These are phyloP conservation scores for Saturnispora mendoncae DNA, from an alignment of 805 yeast species.

Conservation along the genomic window DNA sequence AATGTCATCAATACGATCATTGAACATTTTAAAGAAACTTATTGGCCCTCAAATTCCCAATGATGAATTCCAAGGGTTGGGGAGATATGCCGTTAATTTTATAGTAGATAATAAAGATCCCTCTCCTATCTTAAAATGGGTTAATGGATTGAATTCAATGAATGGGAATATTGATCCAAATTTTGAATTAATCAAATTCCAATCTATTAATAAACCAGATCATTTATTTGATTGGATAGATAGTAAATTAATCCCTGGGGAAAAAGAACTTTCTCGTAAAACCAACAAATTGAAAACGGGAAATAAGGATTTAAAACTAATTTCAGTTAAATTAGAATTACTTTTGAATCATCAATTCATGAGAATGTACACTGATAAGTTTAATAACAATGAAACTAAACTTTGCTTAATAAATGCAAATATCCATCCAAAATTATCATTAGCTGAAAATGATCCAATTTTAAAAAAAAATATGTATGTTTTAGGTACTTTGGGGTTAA, in stretches of 20 bases:
- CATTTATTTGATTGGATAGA: background rate
- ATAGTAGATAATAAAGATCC: background rate
- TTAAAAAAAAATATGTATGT: constrained; percentile 4
- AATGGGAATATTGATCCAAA: background rate
- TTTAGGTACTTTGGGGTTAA: constrained; percentile 4
- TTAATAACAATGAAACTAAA: background rate
- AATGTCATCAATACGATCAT: no score
- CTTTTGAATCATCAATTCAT: background rate
- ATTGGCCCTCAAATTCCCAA: no score
- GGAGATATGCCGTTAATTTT: constrained; percentile 2
- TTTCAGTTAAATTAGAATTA: constrained; percentile 2
- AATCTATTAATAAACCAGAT: background rate
- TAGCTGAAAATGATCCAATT: background rate
- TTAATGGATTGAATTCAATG: background rate
- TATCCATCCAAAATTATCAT: constrained; percentile 4
- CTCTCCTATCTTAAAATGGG: background rate
- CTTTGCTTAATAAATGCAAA: constrained; percentile 3
- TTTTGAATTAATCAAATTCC: background rate
- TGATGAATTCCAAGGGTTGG: background rate
- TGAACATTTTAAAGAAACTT: no score
- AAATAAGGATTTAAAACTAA: background rate
- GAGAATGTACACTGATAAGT: background rate
- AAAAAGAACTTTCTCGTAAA: no score
- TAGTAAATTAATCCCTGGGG: no score
- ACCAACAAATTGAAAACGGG: background rate